Evolutionary conservation across 371 early-diverging fungal genomes (phyloP), one percentile per base, ranked within the genome.

Genomic region (Mucor saturninus): DNA sequence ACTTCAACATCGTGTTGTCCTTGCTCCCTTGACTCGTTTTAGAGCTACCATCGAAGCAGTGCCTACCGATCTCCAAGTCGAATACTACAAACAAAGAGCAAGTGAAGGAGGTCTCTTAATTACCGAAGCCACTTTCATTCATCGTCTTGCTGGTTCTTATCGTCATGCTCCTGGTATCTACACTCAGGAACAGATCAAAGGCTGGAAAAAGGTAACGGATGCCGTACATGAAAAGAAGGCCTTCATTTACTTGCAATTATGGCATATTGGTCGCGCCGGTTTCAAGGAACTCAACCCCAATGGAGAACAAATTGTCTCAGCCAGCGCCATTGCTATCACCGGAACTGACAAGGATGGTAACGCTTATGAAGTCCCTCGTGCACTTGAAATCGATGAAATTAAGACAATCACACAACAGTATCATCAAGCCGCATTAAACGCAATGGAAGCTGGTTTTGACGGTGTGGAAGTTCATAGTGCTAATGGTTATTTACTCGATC

Each of bases 391-490:
- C 3, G 79, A 80, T 14, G 86, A 93, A 39, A 95, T 96, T 52
- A 66, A 74, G 4, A 61, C 69, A 2, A 56, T 86, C 5, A 73
- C 83, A 29, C 56, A 77, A 30, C 83, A 83, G 15, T 96, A 89
- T 79, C 87, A 64, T 3, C 53, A 67, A 30, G 83, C 88, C 26
- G 79, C 80, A 14, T 29, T 63, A 48, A 64, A 77, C 42, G 65
- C 79, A 40, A 60, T 73, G 31, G 54, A 65, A 55, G 83, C 81
- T 28, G 88, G 83, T 1, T 89, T 90, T 54, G 87, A 91, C 53
- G 88, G 82, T 31, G 70, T 92, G 11, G 88, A 91, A 56, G 75
- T 92, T 29, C 93, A 92, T 68, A 83, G 67, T 55, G 89, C 88
- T 1, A 84, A 90, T 53, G 88, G 89, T 5, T 90, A 88, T 69